Base-by-base conservation (phyloP, 192 early-diverging fungal genomes). In the Spizellomyces sp. region DNA sequence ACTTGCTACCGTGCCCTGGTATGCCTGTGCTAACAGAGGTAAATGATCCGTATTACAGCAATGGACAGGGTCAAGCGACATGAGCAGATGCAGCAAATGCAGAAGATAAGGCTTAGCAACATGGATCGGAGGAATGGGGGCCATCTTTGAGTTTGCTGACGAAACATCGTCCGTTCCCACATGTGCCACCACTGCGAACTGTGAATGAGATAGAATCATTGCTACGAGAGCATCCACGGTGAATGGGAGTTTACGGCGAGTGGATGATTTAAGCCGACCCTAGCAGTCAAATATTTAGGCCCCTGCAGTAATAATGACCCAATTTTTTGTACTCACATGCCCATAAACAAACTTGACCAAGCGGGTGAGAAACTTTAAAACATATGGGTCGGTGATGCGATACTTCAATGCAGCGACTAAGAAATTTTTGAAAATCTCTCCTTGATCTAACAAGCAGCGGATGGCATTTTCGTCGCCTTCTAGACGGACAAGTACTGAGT, bases 1-100 rank as follows among this genome's bases (percentile, higher is more conserved):
- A 6, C 66, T 41, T 15, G 69, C 27, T 4, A 80, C 84, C 4
- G 90, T 86, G 5, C 88, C 91, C 19, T 76, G 76, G 62, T 92
- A 93, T 8, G 80, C 81, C 3, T 77, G 69, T 8, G 86, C 70
- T 6, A 90, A 73, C 27, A 69, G 54, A 48, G 79, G 73, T 10
- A 90, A 61, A 44, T 83, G 80, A 48, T 75, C 76, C 10, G 81
- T 75, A 19, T 84, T 83, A 56, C 79, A 83, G 43, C 81, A 80
- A 8, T 73, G 75, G 41, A 73, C 67, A 9, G 88, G 87, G 41
- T 84, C 79, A 9, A 86, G 77, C 9, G 68, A 67, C 44, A 84
- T 84, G 14, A 91, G 57, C 42, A 70, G 73, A 55, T 79, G 70
- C 17, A 93, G 59, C 14, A 93, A 69, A 44, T 73, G 42, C 48